These are phyloP conservation scores for Capsicum baccatum DNA, from an alignment of 257 asterid genomes.

Conservation along the genomic window DNA sequence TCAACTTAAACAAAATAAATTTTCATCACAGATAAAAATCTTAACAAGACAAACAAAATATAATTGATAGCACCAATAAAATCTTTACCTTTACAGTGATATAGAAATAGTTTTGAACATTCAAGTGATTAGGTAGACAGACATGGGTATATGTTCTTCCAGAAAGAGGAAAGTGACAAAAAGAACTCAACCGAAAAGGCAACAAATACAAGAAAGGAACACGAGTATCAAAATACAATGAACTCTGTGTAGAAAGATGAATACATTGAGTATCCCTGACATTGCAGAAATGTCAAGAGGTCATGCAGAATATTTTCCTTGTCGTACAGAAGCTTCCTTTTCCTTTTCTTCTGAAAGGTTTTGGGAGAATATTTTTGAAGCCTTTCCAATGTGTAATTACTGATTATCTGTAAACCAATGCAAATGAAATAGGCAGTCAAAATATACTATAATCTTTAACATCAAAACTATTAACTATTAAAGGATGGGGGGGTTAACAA, in stretches of 20 bases:
- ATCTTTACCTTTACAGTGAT: neutral
- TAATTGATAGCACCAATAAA: neutral
- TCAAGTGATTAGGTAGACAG: neutral
- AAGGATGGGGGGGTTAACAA: neutral
- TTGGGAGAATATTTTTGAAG: constrained; percentile 40
- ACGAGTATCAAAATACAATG: constrained; percentile 29
- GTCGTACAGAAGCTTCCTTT: constrained; percentile 53
- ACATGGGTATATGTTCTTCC: neutral
- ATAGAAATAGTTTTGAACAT: neutral
- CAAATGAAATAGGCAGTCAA: constrained; percentile 31
- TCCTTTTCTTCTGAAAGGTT: constrained; percentile 48
- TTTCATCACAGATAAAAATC: neutral
- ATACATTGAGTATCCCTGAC: constrained; percentile 95
- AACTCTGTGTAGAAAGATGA: constrained; percentile 40
- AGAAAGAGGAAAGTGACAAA: constrained; percentile 29
- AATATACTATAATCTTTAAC: neutral
- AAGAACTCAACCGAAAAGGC: constrained; percentile 27
- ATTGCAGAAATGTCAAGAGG: constrained; percentile 71
- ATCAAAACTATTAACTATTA: neutral
- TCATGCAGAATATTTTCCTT: constrained; percentile 65
- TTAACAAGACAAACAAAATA: neutral
- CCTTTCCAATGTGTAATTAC: constrained; percentile 41
- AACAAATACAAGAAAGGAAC: neutral
- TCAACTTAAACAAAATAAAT: neutral
- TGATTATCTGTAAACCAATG: constrained; percentile 40